Base-by-base conservation (phyloP, 139 green algal genomes). In the Raphidocelis subcapitata region DNA sequence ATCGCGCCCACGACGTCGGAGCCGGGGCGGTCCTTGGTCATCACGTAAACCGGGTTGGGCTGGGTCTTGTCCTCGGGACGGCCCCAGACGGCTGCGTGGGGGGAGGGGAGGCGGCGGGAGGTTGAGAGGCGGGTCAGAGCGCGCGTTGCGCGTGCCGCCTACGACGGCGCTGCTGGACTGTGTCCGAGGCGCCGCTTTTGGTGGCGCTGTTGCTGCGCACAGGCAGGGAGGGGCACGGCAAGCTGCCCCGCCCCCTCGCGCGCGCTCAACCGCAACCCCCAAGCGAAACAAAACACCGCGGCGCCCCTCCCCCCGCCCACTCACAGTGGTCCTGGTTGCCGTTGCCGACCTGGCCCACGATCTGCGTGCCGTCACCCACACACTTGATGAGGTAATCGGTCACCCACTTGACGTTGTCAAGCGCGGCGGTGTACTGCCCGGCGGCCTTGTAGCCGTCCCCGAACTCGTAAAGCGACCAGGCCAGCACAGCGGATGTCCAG, bases 401-500 rank as follows among this genome's bases (percentile, higher is more conserved):
- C 8, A 67, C 69, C 69, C 69, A 76, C 46, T 68, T 76, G 4
- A 76, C 5, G 69, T 67, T 68, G 46, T 69, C 69, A 14, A 76
- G 44, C 57, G 60, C 60, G 10, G 49, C 62, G 29, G n/a, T 31
- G n/a, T 60, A 56, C 59, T 76, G 20, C 18, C 57, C 57, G 4
- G 69, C 57, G 15, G 57, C 36, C 4, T 32, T 5, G 44, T 76
- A 76, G 24, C 57, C 69, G 24, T 75, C 26, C 16, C 44, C 47
- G 28, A 75, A 76, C 32, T 86, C 76, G 3, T 86, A 16, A 0
- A 81, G 28, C 18, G 35, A 49, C 84, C 82, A 89, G 4, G 79
- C 70, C 44, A 89, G 62, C 54, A 89, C 26, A 10, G 72, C 82
- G 37, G 79, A 28, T 5, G 83, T 73, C 64, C 75, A 84, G 36